Percentiles rank a stretch among this genome's conserved stretches.
phyloP scores from a whole-genome alignment of 2,329 filamentous ascomycete genomes.

The Colletotrichum musicola region DNA sequence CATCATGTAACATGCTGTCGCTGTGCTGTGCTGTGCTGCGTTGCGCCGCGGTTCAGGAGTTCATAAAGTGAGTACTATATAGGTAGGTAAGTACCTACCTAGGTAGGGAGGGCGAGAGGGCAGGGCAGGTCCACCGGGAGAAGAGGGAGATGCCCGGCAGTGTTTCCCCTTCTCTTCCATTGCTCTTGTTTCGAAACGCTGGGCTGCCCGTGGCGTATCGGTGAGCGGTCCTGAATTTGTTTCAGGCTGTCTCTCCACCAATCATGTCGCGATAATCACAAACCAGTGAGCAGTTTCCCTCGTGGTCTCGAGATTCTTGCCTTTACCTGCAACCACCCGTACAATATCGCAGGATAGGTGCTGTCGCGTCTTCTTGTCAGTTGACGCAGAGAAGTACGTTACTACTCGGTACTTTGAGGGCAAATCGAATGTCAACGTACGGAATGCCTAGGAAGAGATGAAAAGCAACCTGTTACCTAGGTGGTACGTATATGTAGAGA shows the following conservation, averaged over 20 bases:
- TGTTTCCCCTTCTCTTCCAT: slow-evolving; percentile 27
- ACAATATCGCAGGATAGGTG: slow-evolving; percentile 20
- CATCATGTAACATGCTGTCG: no score
- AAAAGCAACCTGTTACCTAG: no score
- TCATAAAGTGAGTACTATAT: no score
- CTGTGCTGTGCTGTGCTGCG: no score
- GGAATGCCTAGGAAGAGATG: no score
- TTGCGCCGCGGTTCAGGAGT: no score
- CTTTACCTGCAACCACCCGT: slow-evolving; percentile 21
- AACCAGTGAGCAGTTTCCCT: slow-evolving; percentile 13
- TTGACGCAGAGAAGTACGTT: neutral
- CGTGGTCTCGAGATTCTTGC: slow-evolving; percentile 2
- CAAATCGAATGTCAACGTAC: no score
- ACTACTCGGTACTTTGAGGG: no score
- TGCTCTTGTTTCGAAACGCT: slow-evolving; percentile 38
- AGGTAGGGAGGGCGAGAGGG: no score
- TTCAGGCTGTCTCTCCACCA: slow-evolving; percentile 37
- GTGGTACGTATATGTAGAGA: no score
- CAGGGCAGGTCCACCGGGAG: neutral
- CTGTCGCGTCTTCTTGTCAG: neutral
- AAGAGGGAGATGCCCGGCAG: slow-evolving; percentile 9
- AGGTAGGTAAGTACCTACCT: no score
- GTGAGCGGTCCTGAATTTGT: slow-evolving; percentile 41
- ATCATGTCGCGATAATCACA: slow-evolving; percentile 16
- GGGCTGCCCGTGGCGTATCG: slow-evolving; percentile 31